Evolutionary conservation across 768 basidiomycete genomes (phyloP).

Genomic region (Rhizopogon vesiculosus): DNA sequence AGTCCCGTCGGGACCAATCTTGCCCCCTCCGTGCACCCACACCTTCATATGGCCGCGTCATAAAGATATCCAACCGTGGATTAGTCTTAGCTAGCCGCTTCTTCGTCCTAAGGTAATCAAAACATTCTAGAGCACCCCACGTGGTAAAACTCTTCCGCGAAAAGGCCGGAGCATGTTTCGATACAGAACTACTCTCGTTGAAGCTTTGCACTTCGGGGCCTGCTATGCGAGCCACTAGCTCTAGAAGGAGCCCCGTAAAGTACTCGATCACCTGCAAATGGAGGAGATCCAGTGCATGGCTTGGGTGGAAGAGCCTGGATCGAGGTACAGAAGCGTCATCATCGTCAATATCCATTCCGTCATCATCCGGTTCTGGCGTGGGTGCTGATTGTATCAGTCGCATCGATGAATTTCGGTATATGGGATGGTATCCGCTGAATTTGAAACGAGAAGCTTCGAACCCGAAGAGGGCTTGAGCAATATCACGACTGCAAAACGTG

Average conservation of each 20-base stretch:
- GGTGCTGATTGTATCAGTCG: slow-evolving; percentile 7
- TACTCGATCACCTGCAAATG: slow-evolving; percentile 68
- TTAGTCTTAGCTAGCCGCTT: slow-evolving; percentile 27
- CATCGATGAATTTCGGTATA: slow-evolving; percentile 28
- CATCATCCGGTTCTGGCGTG: slow-evolving; percentile 28
- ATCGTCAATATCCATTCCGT: slow-evolving; percentile 63
- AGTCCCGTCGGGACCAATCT: slow-evolving; percentile 70
- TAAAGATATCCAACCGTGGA: slow-evolving; percentile 49
- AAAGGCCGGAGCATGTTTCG: slow-evolving; percentile 56
- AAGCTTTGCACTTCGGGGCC: slow-evolving; percentile 40
- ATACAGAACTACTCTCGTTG: slow-evolving; percentile 27
- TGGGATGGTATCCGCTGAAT: slow-evolving; percentile 38
- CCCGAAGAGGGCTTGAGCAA: slow-evolving; percentile 45
- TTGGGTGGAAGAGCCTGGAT: slow-evolving; percentile 35
- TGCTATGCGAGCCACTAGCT: slow-evolving; percentile 52
- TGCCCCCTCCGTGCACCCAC: slow-evolving; percentile 61
- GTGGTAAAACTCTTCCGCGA: slow-evolving; percentile 34
- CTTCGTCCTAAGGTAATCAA: slow-evolving; percentile 51
- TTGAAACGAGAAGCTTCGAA: slow-evolving; percentile 27
- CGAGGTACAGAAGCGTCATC: slow-evolving; percentile 22
- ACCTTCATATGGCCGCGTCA: slow-evolving; percentile 41
- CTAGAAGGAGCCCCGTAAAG: slow-evolving; percentile 56
- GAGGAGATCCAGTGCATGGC: slow-evolving; percentile 59
- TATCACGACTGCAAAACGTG: slow-evolving; percentile 44
- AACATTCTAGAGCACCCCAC: slow-evolving; percentile 53